Percentiles rank a stretch among this genome's conserved stretches.
Conservation (phyloP, 129 eudicot genomes). For the Flaveria trinervia region DNA sequence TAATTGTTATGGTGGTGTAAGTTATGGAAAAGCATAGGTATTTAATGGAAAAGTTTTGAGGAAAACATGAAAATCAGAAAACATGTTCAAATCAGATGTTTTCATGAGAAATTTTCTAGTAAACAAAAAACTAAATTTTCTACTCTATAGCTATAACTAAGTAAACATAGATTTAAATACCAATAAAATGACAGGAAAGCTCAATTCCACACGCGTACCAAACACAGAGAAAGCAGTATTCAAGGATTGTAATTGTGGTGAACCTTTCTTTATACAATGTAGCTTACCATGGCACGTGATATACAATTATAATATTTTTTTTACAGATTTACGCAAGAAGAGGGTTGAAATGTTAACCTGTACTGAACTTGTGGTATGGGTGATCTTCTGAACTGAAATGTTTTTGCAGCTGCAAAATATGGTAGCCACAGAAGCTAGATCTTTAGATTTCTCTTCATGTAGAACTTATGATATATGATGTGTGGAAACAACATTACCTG, state of each 20-base stretch:
- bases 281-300: neutral
- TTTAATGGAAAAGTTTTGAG: neutral
- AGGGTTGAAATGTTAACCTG: slow-evolving; percentile 58
- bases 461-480: neutral
- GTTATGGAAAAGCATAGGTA: neutral
- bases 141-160: neutral
- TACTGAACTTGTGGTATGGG: slow-evolving; percentile 89
- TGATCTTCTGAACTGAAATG: slow-evolving; percentile 73
- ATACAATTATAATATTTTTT: slow-evolving; percentile 7
- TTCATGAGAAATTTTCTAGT: neutral
- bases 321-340: neutral
- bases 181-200: slow-evolving; percentile 5
- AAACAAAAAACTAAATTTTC: neutral
- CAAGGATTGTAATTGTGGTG: slow-evolving; percentile 2
- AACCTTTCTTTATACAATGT: neutral
- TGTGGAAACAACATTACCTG: slow-evolving; percentile 57
- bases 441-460: slow-evolving; percentile 1
- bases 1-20: neutral
- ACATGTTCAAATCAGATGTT: slow-evolving; percentile 5
- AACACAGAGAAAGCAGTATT: neutral
- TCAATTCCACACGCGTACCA: neutral
- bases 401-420: slow-evolving; percentile 73
- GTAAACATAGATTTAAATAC: neutral
- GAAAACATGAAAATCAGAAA: neutral
- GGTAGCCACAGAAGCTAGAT: slow-evolving; percentile 21